Evolutionary conservation across 2,329 filamentous ascomycete species (phyloP).

Genomic region (Nothophaeocryptopus gaeumannii): DNA sequence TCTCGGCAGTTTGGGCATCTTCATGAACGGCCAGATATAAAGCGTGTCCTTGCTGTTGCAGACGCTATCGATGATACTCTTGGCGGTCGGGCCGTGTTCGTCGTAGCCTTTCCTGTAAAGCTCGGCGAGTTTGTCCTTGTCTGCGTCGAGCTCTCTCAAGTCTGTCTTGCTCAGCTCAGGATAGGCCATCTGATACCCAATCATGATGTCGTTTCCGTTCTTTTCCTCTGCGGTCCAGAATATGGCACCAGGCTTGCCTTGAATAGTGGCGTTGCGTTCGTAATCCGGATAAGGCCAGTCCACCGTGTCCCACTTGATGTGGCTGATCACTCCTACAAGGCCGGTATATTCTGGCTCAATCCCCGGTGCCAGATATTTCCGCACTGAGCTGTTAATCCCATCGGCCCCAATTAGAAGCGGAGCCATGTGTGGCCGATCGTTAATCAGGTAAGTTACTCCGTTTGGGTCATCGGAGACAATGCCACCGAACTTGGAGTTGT

Average conservation of each 20-base stretch:
- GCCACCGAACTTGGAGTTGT: slow-evolving; percentile 48
- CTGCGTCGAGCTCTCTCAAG: slow-evolving; percentile 34
- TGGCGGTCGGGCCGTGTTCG: slow-evolving; percentile 21
- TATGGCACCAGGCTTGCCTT: slow-evolving; percentile 37
- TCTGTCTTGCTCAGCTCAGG: slow-evolving; percentile 33
- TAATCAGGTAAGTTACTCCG: slow-evolving; percentile 17
- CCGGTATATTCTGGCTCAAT: slow-evolving; percentile 26
- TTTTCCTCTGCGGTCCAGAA: slow-evolving; percentile 40
- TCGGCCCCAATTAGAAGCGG: slow-evolving; percentile 29
- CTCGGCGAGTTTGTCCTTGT: slow-evolving; percentile 25
- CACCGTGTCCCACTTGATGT: slow-evolving; percentile 22
- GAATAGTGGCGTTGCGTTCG: slow-evolving; percentile 35
- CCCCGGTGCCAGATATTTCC: slow-evolving; percentile 36
- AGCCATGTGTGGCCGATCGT: slow-evolving; percentile 15
- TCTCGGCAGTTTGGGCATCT: slow-evolving; percentile 40
- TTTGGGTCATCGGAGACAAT: slow-evolving; percentile 31
- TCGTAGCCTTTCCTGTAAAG: slow-evolving; percentile 20
- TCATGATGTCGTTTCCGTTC: slow-evolving; percentile 36
- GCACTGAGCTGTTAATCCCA: slow-evolving; percentile 28
- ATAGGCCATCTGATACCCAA: slow-evolving; percentile 37
- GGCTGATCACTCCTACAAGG: slow-evolving; percentile 21
- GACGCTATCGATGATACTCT: slow-evolving; percentile 24
- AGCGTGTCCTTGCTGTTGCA: slow-evolving; percentile 16
- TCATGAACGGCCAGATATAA: slow-evolving; percentile 30
- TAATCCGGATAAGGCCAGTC: slow-evolving; percentile 26